Percentiles rank a stretch among this genome's conserved stretches.
Conservation (phyloP, 148 eudicot genomes). For the Rhododendron henanense region DNA sequence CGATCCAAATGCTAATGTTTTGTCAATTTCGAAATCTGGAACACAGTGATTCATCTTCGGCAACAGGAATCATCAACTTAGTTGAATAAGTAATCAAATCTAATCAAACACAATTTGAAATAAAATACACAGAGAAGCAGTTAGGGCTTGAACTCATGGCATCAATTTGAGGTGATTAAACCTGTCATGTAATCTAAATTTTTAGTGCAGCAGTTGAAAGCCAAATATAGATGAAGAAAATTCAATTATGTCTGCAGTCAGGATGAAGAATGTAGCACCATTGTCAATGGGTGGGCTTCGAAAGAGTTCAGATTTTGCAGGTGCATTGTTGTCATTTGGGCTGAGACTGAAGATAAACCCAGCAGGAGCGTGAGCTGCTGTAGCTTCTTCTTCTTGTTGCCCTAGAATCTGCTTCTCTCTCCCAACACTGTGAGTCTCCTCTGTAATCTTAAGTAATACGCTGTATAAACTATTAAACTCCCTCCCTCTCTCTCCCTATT, state of each 20-base stretch:
- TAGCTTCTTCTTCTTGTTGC: neutral
- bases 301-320: no score
- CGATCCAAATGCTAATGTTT: neutral
- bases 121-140: neutral
- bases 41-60: slow-evolving; percentile 43
- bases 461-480: neutral
- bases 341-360: no score
- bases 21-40: slow-evolving; percentile 52
- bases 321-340: no score
- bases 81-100: neutral
- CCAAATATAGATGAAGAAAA: neutral
- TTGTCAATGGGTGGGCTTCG: no score
- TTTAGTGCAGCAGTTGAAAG: neutral
- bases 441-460: neutral
- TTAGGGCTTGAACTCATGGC: neutral
- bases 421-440: neutral
- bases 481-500: neutral
- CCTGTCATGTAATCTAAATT: neutral
- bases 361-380: neutral
- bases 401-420: neutral
- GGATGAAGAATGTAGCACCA: no score
- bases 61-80: neutral
- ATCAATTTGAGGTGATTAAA: neutral
- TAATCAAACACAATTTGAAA: neutral
- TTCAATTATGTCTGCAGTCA: no score